Conservation (phyloP, 1,284 basidiomycete genomes). For the Ustilago tritici region DNA sequence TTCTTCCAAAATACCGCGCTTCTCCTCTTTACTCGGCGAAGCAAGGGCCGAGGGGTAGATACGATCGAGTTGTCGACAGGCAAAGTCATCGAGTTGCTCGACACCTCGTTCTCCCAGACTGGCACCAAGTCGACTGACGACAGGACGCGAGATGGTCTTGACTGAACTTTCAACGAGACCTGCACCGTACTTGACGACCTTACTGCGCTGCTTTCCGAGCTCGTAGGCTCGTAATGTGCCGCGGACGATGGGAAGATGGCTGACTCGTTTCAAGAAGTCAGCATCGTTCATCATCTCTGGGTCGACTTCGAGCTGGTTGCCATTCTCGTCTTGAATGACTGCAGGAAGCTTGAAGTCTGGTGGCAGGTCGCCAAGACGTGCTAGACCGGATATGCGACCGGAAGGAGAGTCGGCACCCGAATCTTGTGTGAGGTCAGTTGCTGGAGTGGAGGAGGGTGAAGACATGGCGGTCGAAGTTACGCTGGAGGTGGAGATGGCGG, state of each 20-base stretch:
- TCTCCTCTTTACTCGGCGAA: slow-evolving; percentile 56
- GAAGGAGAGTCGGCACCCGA: slow-evolving; percentile 46
- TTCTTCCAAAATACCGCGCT: slow-evolving; percentile 51
- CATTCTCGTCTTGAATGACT: slow-evolving; percentile 59
- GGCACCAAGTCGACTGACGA: slow-evolving; percentile 78
- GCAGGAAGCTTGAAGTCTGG: slow-evolving; percentile 62
- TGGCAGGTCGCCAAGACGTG: slow-evolving; percentile 55
- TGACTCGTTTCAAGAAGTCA: slow-evolving; percentile 58
- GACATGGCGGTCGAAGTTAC: slow-evolving; percentile 58
- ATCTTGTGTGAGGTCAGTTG: slow-evolving; percentile 53
- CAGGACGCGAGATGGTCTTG: slow-evolving; percentile 84
- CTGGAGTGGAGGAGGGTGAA: slow-evolving; percentile 57
- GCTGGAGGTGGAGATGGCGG: slow-evolving; percentile 55
- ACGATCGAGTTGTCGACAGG: slow-evolving; percentile 84
- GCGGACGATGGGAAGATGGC: slow-evolving; percentile 74
- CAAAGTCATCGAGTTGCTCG: slow-evolving; percentile 86
- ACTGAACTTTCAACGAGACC: slow-evolving; percentile 88
- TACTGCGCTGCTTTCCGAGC: slow-evolving; percentile 80
- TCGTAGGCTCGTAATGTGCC: slow-evolving; percentile 80
- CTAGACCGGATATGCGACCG: slow-evolving; percentile 29
- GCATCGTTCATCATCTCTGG: slow-evolving; percentile 61
- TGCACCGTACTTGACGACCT: slow-evolving; percentile 88
- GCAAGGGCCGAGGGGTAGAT: slow-evolving; percentile 64
- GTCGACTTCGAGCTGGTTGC: slow-evolving; percentile 59
- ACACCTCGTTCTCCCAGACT: slow-evolving; percentile 72